A percentile compares a stretch with the other conserved stretches of the same genome.
Conservation (phyloP, 2,329 filamentous ascomycete genomes). For the Mycogone perniciosa region DNA sequence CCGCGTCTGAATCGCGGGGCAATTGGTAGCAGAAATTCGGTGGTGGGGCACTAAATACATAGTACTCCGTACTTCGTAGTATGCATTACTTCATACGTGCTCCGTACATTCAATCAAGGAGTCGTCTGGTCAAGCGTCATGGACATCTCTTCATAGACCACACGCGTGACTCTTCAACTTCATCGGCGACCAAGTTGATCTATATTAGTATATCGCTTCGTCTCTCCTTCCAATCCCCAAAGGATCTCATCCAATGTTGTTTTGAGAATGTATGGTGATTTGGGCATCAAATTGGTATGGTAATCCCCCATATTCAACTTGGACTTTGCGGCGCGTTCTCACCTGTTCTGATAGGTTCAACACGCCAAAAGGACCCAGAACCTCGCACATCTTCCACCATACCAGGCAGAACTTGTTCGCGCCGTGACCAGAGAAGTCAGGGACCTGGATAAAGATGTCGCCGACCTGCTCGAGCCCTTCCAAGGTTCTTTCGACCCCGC, state of each 20-base stretch:
- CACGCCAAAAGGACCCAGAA: constrained; percentile 93
- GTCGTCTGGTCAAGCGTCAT: no score
- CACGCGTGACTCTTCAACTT: no score
- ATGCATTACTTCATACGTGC: no score
- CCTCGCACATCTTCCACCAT: constrained; percentile 78
- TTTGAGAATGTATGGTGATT: constrained; percentile 72
- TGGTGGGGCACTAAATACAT: no score
- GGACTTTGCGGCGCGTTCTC: constrained; percentile 5
- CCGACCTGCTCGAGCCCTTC: constrained; percentile 72
- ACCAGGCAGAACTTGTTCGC: constrained; percentile 87
- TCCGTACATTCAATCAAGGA: no score
- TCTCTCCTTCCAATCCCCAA: background rate
- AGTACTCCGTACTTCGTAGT: no score
- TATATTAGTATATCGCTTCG: background rate
- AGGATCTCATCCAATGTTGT: constrained; percentile 14
- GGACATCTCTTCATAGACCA: no score
- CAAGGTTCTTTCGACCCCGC: constrained; percentile 79
- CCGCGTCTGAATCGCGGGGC: no score
- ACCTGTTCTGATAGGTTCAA: constrained; percentile 57
- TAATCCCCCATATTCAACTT: background rate
- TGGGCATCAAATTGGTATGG: constrained; percentile 73
- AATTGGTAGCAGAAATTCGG: no score
- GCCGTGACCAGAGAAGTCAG: constrained; percentile 84
- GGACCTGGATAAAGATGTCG: constrained; percentile 82
- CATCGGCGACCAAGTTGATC: no score